These are phyloP conservation scores for Westerdykella sp. DNA, from an alignment of 2,329 filamentous ascomycete genomes.

Conservation along the genomic window DNA sequence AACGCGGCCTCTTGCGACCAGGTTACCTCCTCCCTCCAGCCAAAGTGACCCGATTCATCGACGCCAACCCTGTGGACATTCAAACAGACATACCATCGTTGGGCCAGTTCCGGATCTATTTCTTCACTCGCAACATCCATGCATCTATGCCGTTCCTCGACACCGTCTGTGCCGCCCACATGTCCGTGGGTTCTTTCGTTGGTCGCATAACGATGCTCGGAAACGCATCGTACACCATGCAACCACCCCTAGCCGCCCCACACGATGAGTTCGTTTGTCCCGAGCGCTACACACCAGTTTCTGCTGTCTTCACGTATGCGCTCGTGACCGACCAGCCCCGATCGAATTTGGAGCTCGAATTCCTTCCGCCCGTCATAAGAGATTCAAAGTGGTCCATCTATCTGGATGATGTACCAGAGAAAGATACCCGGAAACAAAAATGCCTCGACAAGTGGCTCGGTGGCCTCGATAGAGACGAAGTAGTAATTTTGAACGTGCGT, in stretches of 20 bases:
- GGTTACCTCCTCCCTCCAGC: conserved; percentile 55
- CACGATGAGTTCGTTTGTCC: conserved; percentile 62
- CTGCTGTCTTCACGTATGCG: conserved; percentile 61
- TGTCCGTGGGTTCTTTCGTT: conserved; percentile 49
- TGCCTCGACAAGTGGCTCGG: conserved; percentile 68
- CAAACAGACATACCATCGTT: conserved; percentile 73
- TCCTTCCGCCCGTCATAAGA: conserved; percentile 57
- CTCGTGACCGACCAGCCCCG: conserved; percentile 60
- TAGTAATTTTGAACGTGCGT: conserved; percentile 61
- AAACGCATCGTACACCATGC: conserved; percentile 55
- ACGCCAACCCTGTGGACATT: conserved; percentile 71
- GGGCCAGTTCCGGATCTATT: conserved; percentile 69
- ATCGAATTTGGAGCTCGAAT: conserved; percentile 56
- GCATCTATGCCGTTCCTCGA: conserved; percentile 52
- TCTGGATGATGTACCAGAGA: conserved; percentile 57
- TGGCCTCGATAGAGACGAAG: conserved; percentile 49
- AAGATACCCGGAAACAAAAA: conserved; percentile 45
- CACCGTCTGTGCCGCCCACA: conserved; percentile 52
- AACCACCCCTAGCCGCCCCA: conserved; percentile 52
- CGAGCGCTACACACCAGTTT: conserved; percentile 62
- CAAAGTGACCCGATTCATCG: conserved; percentile 66
- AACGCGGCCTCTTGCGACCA: conserved; percentile 40
- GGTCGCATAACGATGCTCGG: conserved; percentile 55
- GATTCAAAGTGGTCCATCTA: conserved; percentile 67
- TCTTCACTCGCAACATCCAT: conserved; percentile 60